Conservation (phyloP, 495 filamentous ascomycete species). For the Aspergillus carlsbadensis region DNA sequence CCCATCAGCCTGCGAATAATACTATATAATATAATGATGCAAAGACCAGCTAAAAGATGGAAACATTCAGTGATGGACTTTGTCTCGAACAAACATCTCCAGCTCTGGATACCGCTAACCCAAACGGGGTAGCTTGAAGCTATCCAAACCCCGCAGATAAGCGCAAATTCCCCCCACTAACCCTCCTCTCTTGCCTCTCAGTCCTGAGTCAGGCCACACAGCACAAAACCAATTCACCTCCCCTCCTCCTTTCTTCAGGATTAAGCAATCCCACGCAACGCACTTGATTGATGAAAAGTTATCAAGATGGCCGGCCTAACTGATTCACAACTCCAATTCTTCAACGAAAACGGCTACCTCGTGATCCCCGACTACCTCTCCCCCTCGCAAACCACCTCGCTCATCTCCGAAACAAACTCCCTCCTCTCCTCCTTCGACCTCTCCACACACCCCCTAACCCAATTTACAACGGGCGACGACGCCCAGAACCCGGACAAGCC, state of each 20-base stretch:
- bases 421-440: slow-evolving; percentile 77
- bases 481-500: slow-evolving; percentile 21
- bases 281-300: no score
- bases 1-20: no score
- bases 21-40: no score
- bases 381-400: slow-evolving; percentile 56
- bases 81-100: no score
- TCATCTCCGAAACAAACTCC: slow-evolving; percentile 70
- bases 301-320: slow-evolving; percentile 58
- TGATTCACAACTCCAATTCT: slow-evolving; percentile 65
- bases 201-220: neutral
- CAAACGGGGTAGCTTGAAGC: neutral
- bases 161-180: neutral
- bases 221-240: neutral
- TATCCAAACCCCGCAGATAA: slow-evolving; percentile 11
- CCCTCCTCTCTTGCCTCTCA: neutral
- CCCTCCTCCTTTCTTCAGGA: neutral
- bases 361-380: slow-evolving; percentile 78
- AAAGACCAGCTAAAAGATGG: no score
- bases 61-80: no score
- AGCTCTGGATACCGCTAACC: neutral
- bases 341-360: slow-evolving; percentile 83
- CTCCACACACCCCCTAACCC: slow-evolving; percentile 82
- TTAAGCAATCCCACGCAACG: no score
- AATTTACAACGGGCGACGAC: slow-evolving; percentile 79